Percentiles rank a stretch among this genome's conserved stretches.
Conservation (phyloP, 352 stramenopile species). For the Phytophthora kernoviae region DNA sequence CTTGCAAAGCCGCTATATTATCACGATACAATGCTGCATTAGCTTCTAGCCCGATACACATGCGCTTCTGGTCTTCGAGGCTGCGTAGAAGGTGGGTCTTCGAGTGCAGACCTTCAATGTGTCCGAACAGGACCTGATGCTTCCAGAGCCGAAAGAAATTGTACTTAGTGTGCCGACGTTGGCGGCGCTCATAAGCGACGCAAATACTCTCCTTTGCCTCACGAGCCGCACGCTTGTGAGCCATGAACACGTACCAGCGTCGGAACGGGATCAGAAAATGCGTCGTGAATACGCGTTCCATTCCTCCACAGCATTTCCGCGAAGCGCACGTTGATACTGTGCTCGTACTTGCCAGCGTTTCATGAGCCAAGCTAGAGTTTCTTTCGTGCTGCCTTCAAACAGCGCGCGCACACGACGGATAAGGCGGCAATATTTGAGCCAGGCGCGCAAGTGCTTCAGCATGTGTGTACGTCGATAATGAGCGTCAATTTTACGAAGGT, state of each 20-base stretch:
- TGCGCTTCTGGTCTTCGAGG: slow-evolving; percentile 80
- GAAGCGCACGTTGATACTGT: slow-evolving; percentile 59
- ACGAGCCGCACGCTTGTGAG: slow-evolving; percentile 40
- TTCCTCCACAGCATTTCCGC: slow-evolving; percentile 53
- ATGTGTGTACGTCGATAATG: slow-evolving; percentile 57
- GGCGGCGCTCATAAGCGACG: slow-evolving; percentile 64
- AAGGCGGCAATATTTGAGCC: slow-evolving; percentile 49
- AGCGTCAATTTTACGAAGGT: slow-evolving; percentile 71
- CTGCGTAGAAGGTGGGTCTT: slow-evolving; percentile 64
- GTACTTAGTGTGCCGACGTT: slow-evolving; percentile 72
- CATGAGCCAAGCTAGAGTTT: slow-evolving; percentile 44
- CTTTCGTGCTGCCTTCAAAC: slow-evolving; percentile 65
- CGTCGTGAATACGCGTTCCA: slow-evolving; percentile 67
- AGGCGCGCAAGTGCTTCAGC: slow-evolving; percentile 63
- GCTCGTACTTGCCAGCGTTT: slow-evolving; percentile 57
- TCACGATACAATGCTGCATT: slow-evolving; percentile 66
- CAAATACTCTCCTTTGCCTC: slow-evolving; percentile 68
- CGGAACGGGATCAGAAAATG: slow-evolving; percentile 80
- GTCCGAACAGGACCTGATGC: slow-evolving; percentile 75
- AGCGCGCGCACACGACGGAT: slow-evolving; percentile 63
- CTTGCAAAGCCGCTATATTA: slow-evolving; percentile 64
- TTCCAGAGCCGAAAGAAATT: slow-evolving; percentile 85
- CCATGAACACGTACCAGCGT: slow-evolving; percentile 63
- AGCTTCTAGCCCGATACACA: slow-evolving; percentile 65
- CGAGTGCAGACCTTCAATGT: slow-evolving; percentile 69